Base-by-base conservation (phyloP, 306 rosid genomes). In the Cucumis hystrix region DNA sequence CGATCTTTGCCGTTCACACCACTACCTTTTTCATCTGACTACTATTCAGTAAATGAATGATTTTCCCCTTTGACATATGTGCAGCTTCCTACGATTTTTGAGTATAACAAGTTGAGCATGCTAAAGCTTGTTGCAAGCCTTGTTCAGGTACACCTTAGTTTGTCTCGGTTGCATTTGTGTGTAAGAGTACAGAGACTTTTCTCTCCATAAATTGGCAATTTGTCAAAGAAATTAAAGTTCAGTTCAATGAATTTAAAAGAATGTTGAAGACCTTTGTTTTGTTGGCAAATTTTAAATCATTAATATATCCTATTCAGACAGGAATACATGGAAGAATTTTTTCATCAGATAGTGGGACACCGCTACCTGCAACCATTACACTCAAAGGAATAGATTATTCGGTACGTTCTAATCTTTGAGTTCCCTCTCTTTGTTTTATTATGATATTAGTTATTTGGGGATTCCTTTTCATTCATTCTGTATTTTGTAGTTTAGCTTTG, bases 101-200 rank as follows among this genome's bases (percentile, higher is more conserved):
- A 80, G 83, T 91, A 90, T 90, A 95, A 95, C 87, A 90, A 85
- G 88, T 89, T 86, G 90, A 95, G 99, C 82, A 79, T 95, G 97
- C 93, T 94, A 64, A 89, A 95, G 83, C 98, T 92, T 70, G 90
- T 92, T 75, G 91, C 91, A 60, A 89, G 89, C 83, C 83, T 95
- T 74, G 89, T 84, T 77, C 86, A 90, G 98, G 98, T 95, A 88
- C 68, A 78, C 28, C 41, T 60, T 51, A 30, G 79, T 16, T 82
- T 77, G 69, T 63, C 66, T 79, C 52, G 73, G 56, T 54, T 54
- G 54, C 65, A 77, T 84, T 43, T 54, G 54, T 33, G 11, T 60
- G 49, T 62, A 76, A 81, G 65, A 7, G 40, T 51, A 80, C 16
- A 54, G 74, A 64, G 43, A 55, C 52, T 78, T 78, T 77, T 82